phyloP scores from a whole-genome alignment of 108 stramenopile species.

The Cyclotella baltica region DNA sequence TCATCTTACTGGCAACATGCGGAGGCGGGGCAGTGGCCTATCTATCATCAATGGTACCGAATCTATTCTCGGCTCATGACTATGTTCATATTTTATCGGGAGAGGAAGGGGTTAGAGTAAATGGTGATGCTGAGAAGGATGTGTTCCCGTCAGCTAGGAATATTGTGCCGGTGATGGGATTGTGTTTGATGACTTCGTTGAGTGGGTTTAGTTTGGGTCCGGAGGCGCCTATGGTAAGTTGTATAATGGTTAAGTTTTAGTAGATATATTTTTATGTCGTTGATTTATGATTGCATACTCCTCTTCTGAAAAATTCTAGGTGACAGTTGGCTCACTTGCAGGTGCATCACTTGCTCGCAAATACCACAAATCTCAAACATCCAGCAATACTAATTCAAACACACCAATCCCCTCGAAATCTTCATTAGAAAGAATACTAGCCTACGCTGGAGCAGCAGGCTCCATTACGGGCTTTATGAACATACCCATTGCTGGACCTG shows the following conservation, averaged over 20 bases:
- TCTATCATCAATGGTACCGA: slow-evolving; percentile 24
- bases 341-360: slow-evolving; percentile 36
- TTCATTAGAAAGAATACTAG: slow-evolving; percentile 36
- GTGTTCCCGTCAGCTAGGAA: slow-evolving; percentile 42
- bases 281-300: not conserved
- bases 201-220: slow-evolving; percentile 73
- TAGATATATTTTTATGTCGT: not conserved
- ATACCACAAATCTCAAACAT: slow-evolving; percentile 33
- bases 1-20: slow-evolving; percentile 16
- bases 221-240: slow-evolving; percentile 76
- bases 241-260: not conserved
- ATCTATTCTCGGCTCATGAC: slow-evolving; percentile 37
- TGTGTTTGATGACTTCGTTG: slow-evolving; percentile 60
- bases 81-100: slow-evolving; percentile 42
- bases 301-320: slow-evolving; percentile 6
- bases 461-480: slow-evolving; percentile 75
- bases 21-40: slow-evolving; percentile 30
- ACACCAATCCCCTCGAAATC: slow-evolving; percentile 4
- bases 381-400: slow-evolving; percentile 9
- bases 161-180: slow-evolving; percentile 50
- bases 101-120: not conserved
- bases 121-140: slow-evolving; percentile 19
- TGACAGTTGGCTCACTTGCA: slow-evolving; percentile 31
- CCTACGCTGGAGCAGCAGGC: slow-evolving; percentile 66
- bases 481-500: slow-evolving; percentile 66